These are phyloP conservation scores for Cyclotella atomus DNA, from an alignment of 108 stramenopile genomes.

Conservation along the genomic window DNA sequence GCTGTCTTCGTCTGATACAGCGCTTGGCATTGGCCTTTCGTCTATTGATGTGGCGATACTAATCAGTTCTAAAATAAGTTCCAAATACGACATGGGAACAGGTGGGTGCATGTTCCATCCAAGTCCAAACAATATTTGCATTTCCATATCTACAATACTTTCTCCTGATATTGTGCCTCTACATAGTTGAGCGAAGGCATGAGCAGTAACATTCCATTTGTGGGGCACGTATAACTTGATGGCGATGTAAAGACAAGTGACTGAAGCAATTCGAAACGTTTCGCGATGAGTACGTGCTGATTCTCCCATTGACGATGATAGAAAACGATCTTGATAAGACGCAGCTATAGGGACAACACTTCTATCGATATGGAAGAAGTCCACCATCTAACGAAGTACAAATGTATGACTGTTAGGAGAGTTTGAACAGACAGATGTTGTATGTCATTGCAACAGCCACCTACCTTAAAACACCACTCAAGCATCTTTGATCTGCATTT, in stretches of 20 bases:
- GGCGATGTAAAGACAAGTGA: conserved; percentile 37
- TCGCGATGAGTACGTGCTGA: conserved; percentile 5
- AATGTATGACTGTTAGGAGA: neutral
- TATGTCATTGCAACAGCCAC: neutral
- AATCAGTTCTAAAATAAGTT: conserved; percentile 20
- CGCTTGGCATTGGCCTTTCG: neutral
- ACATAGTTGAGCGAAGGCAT: conserved; percentile 32
- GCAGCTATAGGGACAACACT: conserved; percentile 24
- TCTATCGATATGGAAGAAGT: conserved; percentile 35
- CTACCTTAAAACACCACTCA: conserved; percentile 33
- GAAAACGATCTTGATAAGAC: conserved; percentile 36
- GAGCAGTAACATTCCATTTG: conserved; percentile 28
- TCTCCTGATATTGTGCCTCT: conserved; percentile 28
- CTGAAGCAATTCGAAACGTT: conserved; percentile 28
- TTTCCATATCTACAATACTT: conserved; percentile 28
- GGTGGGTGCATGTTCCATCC: conserved; percentile 36
- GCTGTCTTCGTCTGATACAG: conserved; percentile 12
- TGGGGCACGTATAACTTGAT: conserved; percentile 27
- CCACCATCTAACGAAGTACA: conserved; percentile 34
- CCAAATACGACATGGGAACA: conserved; percentile 21
- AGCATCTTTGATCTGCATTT: conserved; percentile 33
- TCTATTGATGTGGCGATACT: neutral
- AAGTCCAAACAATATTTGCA: conserved; percentile 24
- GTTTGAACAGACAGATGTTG: neutral
- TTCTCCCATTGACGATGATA: conserved; percentile 13